phyloP scores from a whole-genome alignment of 768 basidiomycete genomes.

The Suillus fuscotomentosus region DNA sequence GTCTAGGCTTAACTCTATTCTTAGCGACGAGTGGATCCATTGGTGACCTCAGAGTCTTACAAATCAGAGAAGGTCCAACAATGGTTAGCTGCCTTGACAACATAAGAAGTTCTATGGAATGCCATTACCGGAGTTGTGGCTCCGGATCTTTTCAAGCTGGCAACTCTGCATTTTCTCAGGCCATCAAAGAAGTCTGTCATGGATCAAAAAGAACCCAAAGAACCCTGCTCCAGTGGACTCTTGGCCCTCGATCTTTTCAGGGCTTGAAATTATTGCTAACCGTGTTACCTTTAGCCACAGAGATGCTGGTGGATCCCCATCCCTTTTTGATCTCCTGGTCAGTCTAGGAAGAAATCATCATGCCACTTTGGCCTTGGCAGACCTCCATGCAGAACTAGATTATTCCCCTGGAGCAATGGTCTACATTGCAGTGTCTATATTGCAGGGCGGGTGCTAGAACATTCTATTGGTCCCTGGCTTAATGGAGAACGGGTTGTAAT shows the following conservation, averaged over 20 bases:
- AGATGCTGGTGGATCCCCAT: background rate
- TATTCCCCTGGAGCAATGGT: slow-evolving; percentile 8
- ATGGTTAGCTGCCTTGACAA: background rate
- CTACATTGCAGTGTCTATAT: too few relatives aligned
- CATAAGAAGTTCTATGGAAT: background rate
- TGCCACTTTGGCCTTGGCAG: background rate
- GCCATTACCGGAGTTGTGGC: background rate
- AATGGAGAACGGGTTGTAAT: background rate
- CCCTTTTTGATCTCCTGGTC: slow-evolving; percentile 3
- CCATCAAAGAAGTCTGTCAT: too few relatives aligned
- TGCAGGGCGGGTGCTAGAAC: background rate
- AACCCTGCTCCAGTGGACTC: background rate
- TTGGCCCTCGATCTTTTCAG: background rate
- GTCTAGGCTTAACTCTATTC: background rate
- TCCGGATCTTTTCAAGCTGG: background rate
- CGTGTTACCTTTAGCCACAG: background rate
- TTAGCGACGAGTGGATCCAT: background rate
- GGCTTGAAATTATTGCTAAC: slow-evolving; percentile 3
- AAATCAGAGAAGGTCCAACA: background rate
- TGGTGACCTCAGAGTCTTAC: background rate
- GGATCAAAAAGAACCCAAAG: background rate
- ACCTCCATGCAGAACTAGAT: background rate
- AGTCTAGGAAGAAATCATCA: background rate
- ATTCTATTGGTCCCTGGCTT: background rate
- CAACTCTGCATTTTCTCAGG: background rate